Conservation (phyloP, 1,139 yeast species). For the Hansenula lynferdii region DNA sequence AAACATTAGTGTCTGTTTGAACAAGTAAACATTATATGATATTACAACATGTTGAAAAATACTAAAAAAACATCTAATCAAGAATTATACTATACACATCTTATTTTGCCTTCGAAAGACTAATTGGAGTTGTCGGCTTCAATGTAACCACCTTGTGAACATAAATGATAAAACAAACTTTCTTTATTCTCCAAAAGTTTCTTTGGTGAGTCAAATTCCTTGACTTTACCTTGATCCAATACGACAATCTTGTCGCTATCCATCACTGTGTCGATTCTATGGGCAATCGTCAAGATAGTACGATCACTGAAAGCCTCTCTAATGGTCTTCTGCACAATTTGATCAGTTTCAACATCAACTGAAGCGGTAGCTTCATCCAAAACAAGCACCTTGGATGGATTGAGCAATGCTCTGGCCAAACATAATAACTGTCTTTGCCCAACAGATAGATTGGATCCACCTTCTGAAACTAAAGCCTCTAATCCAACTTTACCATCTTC, state of each 20-base stretch:
- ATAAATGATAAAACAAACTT: slow-evolving; percentile 45
- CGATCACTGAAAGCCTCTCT: slow-evolving; percentile 55
- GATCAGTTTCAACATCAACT: slow-evolving; percentile 77
- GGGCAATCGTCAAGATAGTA: slow-evolving; percentile 79
- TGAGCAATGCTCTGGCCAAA: slow-evolving; percentile 66
- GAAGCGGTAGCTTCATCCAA: slow-evolving; percentile 87
- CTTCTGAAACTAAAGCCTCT: slow-evolving; percentile 46
- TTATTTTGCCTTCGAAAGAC: too few species aligned
- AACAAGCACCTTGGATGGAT: slow-evolving; percentile 56
- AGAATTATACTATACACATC: too few species aligned
- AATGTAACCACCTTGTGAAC: slow-evolving; percentile 40
- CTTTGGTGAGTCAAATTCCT: slow-evolving; percentile 65
- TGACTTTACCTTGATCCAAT: slow-evolving; percentile 61
- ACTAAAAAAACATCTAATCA: too few species aligned
- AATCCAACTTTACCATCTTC: slow-evolving; percentile 20
- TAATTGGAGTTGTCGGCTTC: background rate
- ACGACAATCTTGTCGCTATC: slow-evolving; percentile 73
- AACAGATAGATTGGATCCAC: slow-evolving; percentile 69
- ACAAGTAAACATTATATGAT: too few species aligned
- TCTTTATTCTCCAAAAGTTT: slow-evolving; percentile 38
- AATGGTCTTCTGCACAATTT: slow-evolving; percentile 69
- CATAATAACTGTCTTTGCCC: slow-evolving; percentile 80
- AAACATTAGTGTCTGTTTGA: too few species aligned
- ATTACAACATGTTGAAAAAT: too few species aligned
- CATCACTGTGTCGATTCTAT: slow-evolving; percentile 75